phyloP scores from a whole-genome alignment of 495 filamentous ascomycete genomes.

The Penicillium mononematosum region DNA sequence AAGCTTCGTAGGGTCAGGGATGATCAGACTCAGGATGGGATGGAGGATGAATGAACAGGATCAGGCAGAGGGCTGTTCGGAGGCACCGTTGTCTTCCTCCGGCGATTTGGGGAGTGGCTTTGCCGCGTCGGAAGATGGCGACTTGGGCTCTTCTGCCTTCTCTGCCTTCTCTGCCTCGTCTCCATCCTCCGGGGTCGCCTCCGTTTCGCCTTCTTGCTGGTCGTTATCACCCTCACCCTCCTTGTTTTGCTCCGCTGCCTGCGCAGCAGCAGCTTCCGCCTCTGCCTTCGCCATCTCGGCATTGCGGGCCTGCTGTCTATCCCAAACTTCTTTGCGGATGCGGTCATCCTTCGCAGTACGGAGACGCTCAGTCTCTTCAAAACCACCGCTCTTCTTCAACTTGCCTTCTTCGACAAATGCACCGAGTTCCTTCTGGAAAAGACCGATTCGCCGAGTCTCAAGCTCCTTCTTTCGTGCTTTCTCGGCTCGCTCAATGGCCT shows the following conservation, averaged over 20 bases:
- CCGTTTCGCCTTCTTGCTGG: slow-evolving; percentile 1
- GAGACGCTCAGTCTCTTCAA: slow-evolving; percentile 88
- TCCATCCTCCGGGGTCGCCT: slow-evolving; percentile 6
- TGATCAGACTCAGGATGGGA: neutral
- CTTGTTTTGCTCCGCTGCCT: slow-evolving; percentile 18
- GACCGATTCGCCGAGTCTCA: slow-evolving; percentile 69
- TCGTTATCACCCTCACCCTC: slow-evolving; percentile 16
- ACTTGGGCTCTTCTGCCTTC: slow-evolving; percentile 9
- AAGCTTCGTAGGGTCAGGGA: neutral
- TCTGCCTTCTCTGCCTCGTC: slow-evolving; percentile 4
- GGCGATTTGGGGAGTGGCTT: slow-evolving; percentile 5
- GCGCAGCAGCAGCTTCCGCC: slow-evolving; percentile 26
- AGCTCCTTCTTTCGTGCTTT: slow-evolving; percentile 84
- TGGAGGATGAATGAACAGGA: neutral
- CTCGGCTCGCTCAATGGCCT: slow-evolving; percentile 94
- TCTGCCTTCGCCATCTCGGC: slow-evolving; percentile 42
- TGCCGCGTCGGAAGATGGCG: slow-evolving; percentile 4
- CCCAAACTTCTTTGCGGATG: slow-evolving; percentile 82
- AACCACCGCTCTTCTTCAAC: slow-evolving; percentile 91
- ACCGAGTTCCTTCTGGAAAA: slow-evolving; percentile 85
- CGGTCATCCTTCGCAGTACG: slow-evolving; percentile 83
- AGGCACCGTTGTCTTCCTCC: neutral
- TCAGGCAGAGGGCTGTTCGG: neutral
- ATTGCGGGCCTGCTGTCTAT: slow-evolving; percentile 56
- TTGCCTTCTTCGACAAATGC: slow-evolving; percentile 87